Evolutionary conservation across 2,329 filamentous ascomycete genomes (phyloP).

Genomic region (Aspergillus pseudotamarii): DNA sequence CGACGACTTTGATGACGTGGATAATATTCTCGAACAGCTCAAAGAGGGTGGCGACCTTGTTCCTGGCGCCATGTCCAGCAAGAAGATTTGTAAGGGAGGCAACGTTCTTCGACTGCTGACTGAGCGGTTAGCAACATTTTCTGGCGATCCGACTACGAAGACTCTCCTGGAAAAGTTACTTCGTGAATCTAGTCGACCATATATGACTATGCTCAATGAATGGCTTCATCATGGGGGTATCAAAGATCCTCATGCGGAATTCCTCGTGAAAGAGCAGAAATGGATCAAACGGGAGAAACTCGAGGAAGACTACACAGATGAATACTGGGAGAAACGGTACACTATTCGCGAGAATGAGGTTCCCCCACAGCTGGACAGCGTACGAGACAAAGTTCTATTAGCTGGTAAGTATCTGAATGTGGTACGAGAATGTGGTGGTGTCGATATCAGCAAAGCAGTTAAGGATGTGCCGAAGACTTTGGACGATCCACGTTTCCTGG

Average conservation of each 20-base stretch:
- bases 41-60: constrained; percentile 82
- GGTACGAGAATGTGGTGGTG: constrained; percentile 92
- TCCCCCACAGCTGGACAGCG: constrained; percentile 84
- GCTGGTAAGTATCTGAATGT: constrained; percentile 98
- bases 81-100: constrained; percentile 96
- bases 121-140: constrained; percentile 81
- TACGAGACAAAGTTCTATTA: constrained; percentile 91
- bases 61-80: constrained; percentile 75
- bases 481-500: constrained; percentile 86
- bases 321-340: constrained; percentile 98
- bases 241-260: constrained; percentile 90
- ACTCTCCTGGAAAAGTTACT: constrained; percentile 79
- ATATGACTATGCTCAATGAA: constrained; percentile 98
- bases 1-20: constrained; percentile 80
- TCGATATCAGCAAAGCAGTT: constrained; percentile 87
- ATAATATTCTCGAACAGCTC: constrained; percentile 88
- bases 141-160: constrained; percentile 86
- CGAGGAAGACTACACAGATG: constrained; percentile 96
- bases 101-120: constrained; percentile 89
- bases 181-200: constrained; percentile 85
- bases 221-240: constrained; percentile 97
- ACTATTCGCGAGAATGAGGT: constrained; percentile 90
- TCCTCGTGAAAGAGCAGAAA: constrained; percentile 92
- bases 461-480: constrained; percentile 89
- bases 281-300: constrained; percentile 89